These are phyloP conservation scores for Zasmidium cellare DNA, from an alignment of 2,329 filamentous ascomycete genomes.

Conservation along the genomic window DNA sequence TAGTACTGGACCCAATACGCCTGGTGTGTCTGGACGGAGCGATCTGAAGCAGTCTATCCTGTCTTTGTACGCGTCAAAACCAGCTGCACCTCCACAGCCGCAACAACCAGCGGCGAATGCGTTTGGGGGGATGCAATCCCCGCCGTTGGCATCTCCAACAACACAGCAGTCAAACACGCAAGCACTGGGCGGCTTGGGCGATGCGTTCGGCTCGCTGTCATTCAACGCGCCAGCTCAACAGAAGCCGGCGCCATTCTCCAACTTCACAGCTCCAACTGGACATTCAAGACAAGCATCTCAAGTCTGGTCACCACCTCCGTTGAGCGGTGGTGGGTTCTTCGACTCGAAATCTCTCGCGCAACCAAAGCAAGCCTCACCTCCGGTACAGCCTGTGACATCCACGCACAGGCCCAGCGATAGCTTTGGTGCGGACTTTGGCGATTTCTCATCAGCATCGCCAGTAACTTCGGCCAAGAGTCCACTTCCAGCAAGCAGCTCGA, in stretches of 20 bases:
- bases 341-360: conserved; percentile 59
- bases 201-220: conserved; percentile 74
- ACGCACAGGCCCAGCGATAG: conserved; percentile 54
- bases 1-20: conserved; percentile 65
- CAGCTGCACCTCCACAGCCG: conserved; percentile 60
- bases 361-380: conserved; percentile 37
- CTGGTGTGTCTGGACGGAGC: conserved; percentile 71
- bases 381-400: conserved; percentile 39
- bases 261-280: conserved; percentile 56
- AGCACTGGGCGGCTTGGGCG: conserved; percentile 64
- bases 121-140: conserved; percentile 67
- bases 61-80: conserved; percentile 86
- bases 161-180: conserved; percentile 29
- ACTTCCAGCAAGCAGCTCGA: conserved; percentile 51
- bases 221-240: conserved; percentile 54
- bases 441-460: conserved; percentile 64
- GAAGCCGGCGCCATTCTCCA: conserved; percentile 66
- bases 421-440: conserved; percentile 45
- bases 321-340: conserved; percentile 80
- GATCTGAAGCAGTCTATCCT: conserved; percentile 97
- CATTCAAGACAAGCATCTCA: conserved; percentile 46
- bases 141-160: conserved; percentile 41
- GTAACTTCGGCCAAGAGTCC: conserved; percentile 43
- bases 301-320: conserved; percentile 40
- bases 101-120: conserved; percentile 50